Percentiles rank a stretch among this genome's conserved stretches.
Conservation (phyloP, 2,329 filamentous ascomycete genomes). For the Colletotrichum costaricense region DNA sequence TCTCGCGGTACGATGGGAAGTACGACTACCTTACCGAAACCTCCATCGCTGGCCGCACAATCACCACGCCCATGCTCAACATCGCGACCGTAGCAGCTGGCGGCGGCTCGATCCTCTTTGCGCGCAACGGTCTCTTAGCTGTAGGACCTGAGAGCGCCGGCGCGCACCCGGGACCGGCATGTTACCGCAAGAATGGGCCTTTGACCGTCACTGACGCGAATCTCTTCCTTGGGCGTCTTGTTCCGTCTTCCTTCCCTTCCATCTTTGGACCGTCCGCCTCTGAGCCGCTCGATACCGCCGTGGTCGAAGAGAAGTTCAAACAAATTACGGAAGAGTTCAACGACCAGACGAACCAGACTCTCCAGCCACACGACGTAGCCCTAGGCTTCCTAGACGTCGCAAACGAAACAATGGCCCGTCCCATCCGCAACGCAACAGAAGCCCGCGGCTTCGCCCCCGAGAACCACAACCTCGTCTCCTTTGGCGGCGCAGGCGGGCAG, state of each 20-base stretch:
- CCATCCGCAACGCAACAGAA: conserved; percentile 80
- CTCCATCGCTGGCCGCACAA: conserved; percentile 76
- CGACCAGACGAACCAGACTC: conserved; percentile 43
- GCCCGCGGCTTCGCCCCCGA: conserved; percentile 54
- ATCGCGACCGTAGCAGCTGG: conserved; percentile 76
- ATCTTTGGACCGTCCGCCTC: conserved; percentile 78
- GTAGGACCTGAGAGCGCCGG: conserved; percentile 79
- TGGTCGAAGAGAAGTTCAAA: conserved; percentile 53
- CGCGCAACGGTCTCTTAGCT: conserved; percentile 76
- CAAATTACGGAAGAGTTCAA: conserved; percentile 55
- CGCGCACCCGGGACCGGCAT: conserved; percentile 78
- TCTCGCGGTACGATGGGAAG: conserved; percentile 74
- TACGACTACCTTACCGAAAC: conserved; percentile 81
- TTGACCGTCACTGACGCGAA: conserved; percentile 81
- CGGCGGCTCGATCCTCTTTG: conserved; percentile 67
- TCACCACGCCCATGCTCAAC: conserved; percentile 78
- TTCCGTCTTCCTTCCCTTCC: conserved; percentile 75
- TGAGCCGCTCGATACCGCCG: conserved; percentile 56
- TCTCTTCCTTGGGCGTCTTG: conserved; percentile 70
- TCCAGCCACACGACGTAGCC: conserved; percentile 57
- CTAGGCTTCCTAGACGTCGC: conserved; percentile 81
- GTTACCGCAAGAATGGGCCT: conserved; percentile 77
- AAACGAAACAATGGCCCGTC: conserved; percentile 81
- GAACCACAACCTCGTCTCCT: conserved; percentile 47
- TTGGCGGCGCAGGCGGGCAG: conserved; percentile 81